Evolutionary conservation across 73 alveolate species (phyloP), one percentile per base, ranked within the genome.

Genomic region (Halteria grandinella): DNA sequence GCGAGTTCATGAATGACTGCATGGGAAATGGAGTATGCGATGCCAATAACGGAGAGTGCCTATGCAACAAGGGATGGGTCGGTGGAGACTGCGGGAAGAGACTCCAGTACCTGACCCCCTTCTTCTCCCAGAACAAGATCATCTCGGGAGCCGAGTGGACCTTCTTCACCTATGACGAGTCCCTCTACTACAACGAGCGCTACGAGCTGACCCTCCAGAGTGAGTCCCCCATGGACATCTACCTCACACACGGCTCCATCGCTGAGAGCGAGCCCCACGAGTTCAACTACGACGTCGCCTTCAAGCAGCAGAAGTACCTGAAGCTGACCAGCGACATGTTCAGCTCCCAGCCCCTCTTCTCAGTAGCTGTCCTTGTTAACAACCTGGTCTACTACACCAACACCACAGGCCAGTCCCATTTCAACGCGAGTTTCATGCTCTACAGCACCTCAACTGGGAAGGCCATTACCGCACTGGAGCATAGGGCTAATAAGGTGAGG

Each of bases 141-240:
- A n/a, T n/a, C n/a, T n/a, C n/a, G n/a, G 77, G 77, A 36, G 43
- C 77, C 8, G 48, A 60, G 25, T 60, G 77, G 77, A 4, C 8
- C 3, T 60, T 40, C 24, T 60, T 36, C 59, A 18, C 37, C 15
- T 60, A 36, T 21, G 21, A 23, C 20, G 8, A 60, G 8, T 55
- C 60, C 18, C 28, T 60, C 17, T 17, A 3, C 3, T 32, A 36
- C 7, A 60, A 60, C 43, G 48, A 25, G 15, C 24, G 43, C 43
- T 17, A 34, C 24, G 77, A 37, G 12, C 21, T 60, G 17, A 37
- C 59, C 24, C 27, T 60, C 4, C 43, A 55, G 20, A 40, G 60
- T 37, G 14, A 32, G 12, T n/a, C 23, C 41, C 77, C 77, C 5
- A 36, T 60, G 14, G 77, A 60, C 43, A 23, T 60, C 58, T 60